Base-by-base conservation (phyloP, 805 yeast genomes). In the Wickerhamomyces xylosicus region DNA sequence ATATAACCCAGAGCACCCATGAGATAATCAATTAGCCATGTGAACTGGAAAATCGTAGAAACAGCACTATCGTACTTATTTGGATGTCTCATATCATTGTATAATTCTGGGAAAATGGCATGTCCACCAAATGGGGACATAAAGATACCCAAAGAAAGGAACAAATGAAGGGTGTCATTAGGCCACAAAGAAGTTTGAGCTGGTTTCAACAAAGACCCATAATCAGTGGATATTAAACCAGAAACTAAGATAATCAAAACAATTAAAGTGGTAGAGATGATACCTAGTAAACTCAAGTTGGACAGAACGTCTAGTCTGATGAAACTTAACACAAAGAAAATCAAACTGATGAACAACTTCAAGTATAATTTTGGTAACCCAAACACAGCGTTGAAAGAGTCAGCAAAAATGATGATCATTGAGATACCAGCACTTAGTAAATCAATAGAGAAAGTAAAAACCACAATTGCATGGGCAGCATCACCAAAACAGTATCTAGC, bases 51-150 rank as follows among this genome's bases (percentile, higher is more conserved):
- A 0, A 85, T 74, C 14, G 72, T 56, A 31, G 69, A 65, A 38
- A 79, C 64, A 41, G 79, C 68, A 18, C 55, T 53, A n/a, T 55
- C 47, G 54, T 73, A 83, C 50, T 79, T 77, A 20, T 61, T 46
- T 3, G 90, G 89, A 47, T 76, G 81, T 39, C 83, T 67, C 82
- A 83, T 78, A 56, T 83, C 94, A 28, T 77, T 68, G 54, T 76
- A 78, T 38, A 83, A 64, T 47, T 83, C 83, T 3, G 92, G 92
- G 51, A 83, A 84, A 19, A 84, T 73, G 5, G 92, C 85, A 59
- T 84, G 92, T 0, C 92, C 90, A 5, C 92, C 87, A 66, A 83
- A 84, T 1, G 90, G 89, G 4, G 89, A 81, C 68, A 79, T 68
- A 43, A 77, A 68, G 38, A 79, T 77, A 11, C 85, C 85, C 36